Evolutionary conservation across 345 rosid genomes (phyloP).

Genomic region (Citrus cavaleriei): DNA sequence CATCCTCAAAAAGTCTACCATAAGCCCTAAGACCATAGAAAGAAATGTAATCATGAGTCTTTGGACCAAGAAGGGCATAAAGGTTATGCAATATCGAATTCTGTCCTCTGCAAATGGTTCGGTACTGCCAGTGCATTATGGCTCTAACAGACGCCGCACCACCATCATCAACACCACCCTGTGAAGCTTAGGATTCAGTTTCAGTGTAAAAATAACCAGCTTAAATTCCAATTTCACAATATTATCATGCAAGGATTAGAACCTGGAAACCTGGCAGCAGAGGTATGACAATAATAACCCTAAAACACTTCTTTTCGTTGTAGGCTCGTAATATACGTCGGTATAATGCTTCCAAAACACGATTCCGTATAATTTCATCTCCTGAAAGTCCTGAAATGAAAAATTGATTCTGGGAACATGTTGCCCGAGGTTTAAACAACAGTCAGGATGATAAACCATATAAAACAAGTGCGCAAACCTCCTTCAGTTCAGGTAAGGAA

Average conservation of each 20-base stretch:
- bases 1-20: constrained; percentile 78
- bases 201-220: neutral
- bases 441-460: constrained; percentile 32
- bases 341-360: constrained; percentile 85
- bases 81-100: constrained; percentile 86
- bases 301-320: constrained; percentile 77
- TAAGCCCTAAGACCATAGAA: constrained; percentile 91
- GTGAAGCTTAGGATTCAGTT: constrained; percentile 22
- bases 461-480: neutral
- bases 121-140: constrained; percentile 99
- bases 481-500: neutral
- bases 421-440: constrained; percentile 33
- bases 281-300: constrained; percentile 90
- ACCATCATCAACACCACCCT: constrained; percentile 97
- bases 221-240: constrained; percentile 9
- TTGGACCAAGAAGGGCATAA: constrained; percentile 65
- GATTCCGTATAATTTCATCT: constrained; percentile 80
- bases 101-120: constrained; percentile 93
- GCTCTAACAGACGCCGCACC: constrained; percentile 99
- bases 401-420: constrained; percentile 90
- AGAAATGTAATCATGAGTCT: constrained; percentile 77
- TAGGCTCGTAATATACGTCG: constrained; percentile 79
- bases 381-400: constrained; percentile 98
- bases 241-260: constrained; percentile 9
- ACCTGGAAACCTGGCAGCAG: constrained; percentile 99